Evolutionary conservation across 2,329 filamentous ascomycete species (phyloP), one percentile per base, ranked within the genome.

Genomic region (Fusarium goolgardi): DNA sequence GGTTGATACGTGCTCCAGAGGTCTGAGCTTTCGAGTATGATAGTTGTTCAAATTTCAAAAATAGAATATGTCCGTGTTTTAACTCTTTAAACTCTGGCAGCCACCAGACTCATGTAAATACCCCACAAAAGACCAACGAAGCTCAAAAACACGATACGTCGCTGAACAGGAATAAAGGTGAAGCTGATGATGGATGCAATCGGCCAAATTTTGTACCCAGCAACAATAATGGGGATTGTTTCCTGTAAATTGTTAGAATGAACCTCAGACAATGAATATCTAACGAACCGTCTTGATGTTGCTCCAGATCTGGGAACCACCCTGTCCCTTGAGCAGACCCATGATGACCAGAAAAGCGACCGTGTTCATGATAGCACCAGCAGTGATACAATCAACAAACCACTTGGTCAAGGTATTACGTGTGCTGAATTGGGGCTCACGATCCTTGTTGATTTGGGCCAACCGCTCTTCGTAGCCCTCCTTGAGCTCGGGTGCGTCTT

Each of bases 131-230:
- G 71, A 2, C 82, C 83, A 20, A 85, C 73, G 54, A 83, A 81
- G 63, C 81, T 84, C 49, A 85, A 75, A 70, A 84, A 85, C 35
- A 84, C 80, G 56, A 85, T 81, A 35, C 83, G 78, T 44, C 78
- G 77, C 53, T 85, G 81, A n/a, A 84, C 82, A 0, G 83, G 83
- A 5, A 85, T 75, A 44, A 81, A 82, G 57, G 75, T 81, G 68
- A 85, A 85, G 71, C 82, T 84, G 56, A 85, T 77, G 59, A 85
- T 79, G 37, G 82, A 84, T 1, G 83, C 83, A 46, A 84, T 76
- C 0, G 83, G 83, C 83, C 83, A 85, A 39, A 85, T 81, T 71
- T 84, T 84, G 71, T 84, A 84, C 4, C 82, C 82, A 5, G 82
- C 82, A 13, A 84, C 73, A 13, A 84, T 83, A 40, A 85, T 79